phyloP scores from a whole-genome alignment of 2,329 filamentous ascomycete genomes.

The Ceratocystis cubensis region DNA sequence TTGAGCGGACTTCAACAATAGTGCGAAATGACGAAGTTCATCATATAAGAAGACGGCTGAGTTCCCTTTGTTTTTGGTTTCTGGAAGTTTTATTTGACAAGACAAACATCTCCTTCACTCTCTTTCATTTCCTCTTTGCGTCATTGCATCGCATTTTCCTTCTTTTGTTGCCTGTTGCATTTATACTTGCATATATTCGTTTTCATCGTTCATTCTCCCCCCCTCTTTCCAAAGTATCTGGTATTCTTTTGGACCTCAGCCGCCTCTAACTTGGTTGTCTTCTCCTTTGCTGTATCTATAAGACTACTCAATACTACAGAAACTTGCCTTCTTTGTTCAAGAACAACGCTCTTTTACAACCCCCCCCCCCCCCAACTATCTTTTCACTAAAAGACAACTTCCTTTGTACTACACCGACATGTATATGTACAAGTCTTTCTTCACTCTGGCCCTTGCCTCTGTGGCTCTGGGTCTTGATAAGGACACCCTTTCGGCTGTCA shows the following conservation, averaged over 20 bases:
- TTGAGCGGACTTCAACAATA: neutral
- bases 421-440: constrained; percentile 13
- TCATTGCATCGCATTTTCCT: neutral
- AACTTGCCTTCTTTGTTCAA: neutral
- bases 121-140: neutral
- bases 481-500: constrained; percentile 24
- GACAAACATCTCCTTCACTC: neutral
- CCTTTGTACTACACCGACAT: neutral
- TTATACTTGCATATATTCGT: neutral
- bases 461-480: constrained; percentile 12
- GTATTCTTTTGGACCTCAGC: neutral
- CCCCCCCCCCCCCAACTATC: neutral
- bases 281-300: neutral
- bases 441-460: constrained; percentile 16
- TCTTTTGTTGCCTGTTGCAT: neutral
- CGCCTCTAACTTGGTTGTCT: neutral
- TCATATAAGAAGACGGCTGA: neutral
- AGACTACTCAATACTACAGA: neutral
- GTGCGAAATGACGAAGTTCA: neutral
- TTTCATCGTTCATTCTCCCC: neutral
- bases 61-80: neutral
- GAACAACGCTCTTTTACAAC: neutral
- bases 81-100: neutral
- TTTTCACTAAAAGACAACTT: neutral
- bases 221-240: neutral